Conservation (phyloP, 2,329 filamentous ascomycete species). For the Monosporascus sp. region DNA sequence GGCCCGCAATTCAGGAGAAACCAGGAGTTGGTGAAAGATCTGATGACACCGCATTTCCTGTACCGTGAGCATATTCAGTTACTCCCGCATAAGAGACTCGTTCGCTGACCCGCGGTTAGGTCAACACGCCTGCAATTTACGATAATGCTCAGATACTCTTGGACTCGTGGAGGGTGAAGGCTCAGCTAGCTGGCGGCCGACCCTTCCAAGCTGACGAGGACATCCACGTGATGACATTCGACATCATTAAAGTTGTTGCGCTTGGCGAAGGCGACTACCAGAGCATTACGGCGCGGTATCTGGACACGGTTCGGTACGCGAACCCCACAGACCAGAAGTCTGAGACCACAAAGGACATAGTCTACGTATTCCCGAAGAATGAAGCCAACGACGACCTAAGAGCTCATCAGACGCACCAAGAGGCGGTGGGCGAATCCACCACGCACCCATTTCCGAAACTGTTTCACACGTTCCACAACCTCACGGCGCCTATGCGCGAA, state of each 20-base stretch:
- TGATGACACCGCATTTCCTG: slow-evolving; percentile 32
- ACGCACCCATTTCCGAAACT: too few species aligned
- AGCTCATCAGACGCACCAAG: too few species aligned
- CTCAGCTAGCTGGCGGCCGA: slow-evolving; percentile 16
- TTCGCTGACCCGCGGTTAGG: slow-evolving; percentile 11
- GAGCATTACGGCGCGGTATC: slow-evolving; percentile 8
- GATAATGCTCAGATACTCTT: slow-evolving; percentile 23
- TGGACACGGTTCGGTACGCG: slow-evolving; percentile 2
- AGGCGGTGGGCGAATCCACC: too few species aligned
- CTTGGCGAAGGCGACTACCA: slow-evolving; percentile 22
- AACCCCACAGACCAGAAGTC: neutral
- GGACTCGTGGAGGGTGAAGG: slow-evolving; percentile 29
- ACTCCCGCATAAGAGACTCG: neutral
- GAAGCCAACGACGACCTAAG: too few species aligned
- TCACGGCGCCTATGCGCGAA: neutral
- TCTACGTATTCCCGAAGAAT: slow-evolving; percentile 6
- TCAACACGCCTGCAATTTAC: slow-evolving; percentile 30
- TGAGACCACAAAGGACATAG: slow-evolving; percentile 3
- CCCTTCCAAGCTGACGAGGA: slow-evolving; percentile 28
- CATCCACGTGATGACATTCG: slow-evolving; percentile 26
- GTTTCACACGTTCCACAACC: too few species aligned
- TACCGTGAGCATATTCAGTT: slow-evolving; percentile 1
- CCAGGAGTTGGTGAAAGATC: slow-evolving; percentile 27
- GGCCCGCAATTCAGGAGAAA: slow-evolving; percentile 28
- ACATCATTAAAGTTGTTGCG: slow-evolving; percentile 29